Base-by-base conservation (phyloP, 768 basidiomycete species). In the Gloeopeniophorella convolvens region DNA sequence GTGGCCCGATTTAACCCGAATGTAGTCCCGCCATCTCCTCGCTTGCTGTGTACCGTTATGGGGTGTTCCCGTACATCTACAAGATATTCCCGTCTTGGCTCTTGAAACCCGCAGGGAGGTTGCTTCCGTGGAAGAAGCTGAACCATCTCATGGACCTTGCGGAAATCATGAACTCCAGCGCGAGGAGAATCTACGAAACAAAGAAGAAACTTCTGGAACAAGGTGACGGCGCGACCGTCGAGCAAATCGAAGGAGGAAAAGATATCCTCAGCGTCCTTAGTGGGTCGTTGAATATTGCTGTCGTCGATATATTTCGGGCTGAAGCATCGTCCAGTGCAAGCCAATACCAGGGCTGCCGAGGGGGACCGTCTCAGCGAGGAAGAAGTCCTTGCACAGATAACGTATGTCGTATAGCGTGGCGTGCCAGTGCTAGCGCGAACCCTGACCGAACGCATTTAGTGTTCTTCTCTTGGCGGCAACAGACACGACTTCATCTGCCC, bases 191-290 rank as follows among this genome's bases (percentile, higher is more conserved):
- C 4, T 70, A 67, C 36, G 55, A 66, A 12, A 55, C 60, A 5
- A 76, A 75, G 59, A 68, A 67, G 48, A 55, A 50, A 20, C 66
- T 71, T 1, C 24, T 74, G 7, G 47, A 42, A 15, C 55, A 57
- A 20, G 68, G 67, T 6, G 70, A 71, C 24, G 62, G 65, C 31
- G 63, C 55, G 2, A 57, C 69, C 6, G 42, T 46, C 7, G 46
- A 48, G 32, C 65, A 68, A 48, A 60, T 65, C 37, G 63, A 62
- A 18, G 61, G 61, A 42, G 69, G 69, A 10, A 70, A 72, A 31
- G 75, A 76, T 56, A 68, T 78, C 21, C 66, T 77, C 48, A 75
- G 69, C 42, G 65, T 75, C 32, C 57, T 77, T 12, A 62, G 75
- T 77, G 54, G n/a, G 72, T 59, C 10, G 0, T n/a, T n/a, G n/a